Conservation (phyloP, 1,139 yeast species). For the Blastobotrys apis region DNA sequence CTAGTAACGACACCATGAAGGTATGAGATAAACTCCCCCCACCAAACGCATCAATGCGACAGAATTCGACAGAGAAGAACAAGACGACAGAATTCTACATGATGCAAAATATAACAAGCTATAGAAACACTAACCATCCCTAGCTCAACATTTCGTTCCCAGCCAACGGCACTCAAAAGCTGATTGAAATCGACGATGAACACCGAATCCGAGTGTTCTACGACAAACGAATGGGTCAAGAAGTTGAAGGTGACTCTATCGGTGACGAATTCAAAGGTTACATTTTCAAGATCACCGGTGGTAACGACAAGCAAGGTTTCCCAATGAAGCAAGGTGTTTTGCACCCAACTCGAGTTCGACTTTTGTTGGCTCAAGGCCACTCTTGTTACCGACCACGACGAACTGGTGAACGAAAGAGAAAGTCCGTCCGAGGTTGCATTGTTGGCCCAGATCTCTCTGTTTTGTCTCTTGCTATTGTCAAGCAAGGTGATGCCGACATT, state of each 20-base stretch:
- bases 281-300: slow-evolving; percentile 98
- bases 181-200: slow-evolving; percentile 97
- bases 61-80: background rate
- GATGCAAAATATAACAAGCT: background rate
- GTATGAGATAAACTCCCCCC: background rate
- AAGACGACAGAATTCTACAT: background rate
- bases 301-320: slow-evolving; percentile 99
- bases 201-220: slow-evolving; percentile 98
- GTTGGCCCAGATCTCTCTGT: slow-evolving; percentile 97
- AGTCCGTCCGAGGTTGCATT: slow-evolving; percentile 99
- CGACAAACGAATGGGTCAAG: slow-evolving; percentile 99
- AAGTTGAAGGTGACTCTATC: slow-evolving; percentile 96
- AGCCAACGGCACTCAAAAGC: slow-evolving; percentile 99
- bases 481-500: slow-evolving; percentile 95
- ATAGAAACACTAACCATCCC: background rate
- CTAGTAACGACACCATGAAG: slow-evolving; percentile 5
- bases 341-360: slow-evolving; percentile 99
- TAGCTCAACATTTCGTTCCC: slow-evolving; percentile 98
- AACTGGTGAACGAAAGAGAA: slow-evolving; percentile 99
- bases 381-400: slow-evolving; percentile 99
- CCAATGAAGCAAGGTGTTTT: slow-evolving; percentile 99
- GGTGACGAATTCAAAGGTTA: slow-evolving; percentile 99
- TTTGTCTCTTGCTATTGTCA: slow-evolving; percentile 85
- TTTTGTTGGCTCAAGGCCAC: slow-evolving; percentile 89
- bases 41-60: no score